Evolutionary conservation across 2,329 filamentous ascomycete genomes (phyloP).

Genomic region (Fusarium sp.): DNA sequence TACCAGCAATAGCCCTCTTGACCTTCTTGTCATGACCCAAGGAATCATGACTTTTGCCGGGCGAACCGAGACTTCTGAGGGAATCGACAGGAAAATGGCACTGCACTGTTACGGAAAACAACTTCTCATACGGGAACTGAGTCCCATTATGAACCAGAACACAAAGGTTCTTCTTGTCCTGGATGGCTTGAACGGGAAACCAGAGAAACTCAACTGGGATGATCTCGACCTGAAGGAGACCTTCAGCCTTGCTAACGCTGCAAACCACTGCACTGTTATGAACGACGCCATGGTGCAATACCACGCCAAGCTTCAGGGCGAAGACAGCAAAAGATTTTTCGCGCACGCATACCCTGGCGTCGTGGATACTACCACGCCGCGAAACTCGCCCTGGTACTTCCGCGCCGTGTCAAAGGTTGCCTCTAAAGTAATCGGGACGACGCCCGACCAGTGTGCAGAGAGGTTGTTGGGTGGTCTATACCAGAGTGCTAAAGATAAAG

Average conservation of each 20-base stretch:
- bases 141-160: slow-evolving; percentile 52
- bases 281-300: slow-evolving; percentile 56
- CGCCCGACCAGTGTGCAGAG: slow-evolving; percentile 49
- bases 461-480: slow-evolving; percentile 45
- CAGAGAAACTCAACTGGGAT: slow-evolving; percentile 53
- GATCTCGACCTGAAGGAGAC: slow-evolving; percentile 57
- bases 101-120: slow-evolving; percentile 62
- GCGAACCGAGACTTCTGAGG: slow-evolving; percentile 58
- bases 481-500: slow-evolving; percentile 19
- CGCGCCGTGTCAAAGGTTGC: slow-evolving; percentile 47
- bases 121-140: slow-evolving; percentile 58
- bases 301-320: slow-evolving; percentile 40
- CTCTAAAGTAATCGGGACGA: slow-evolving; percentile 48
- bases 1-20: slow-evolving; percentile 41
- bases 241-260: slow-evolving; percentile 53
- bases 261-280: slow-evolving; percentile 56
- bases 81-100: slow-evolving; percentile 60
- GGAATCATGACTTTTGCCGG: slow-evolving; percentile 55
- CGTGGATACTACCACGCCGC: slow-evolving; percentile 46
- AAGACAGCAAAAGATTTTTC: slow-evolving; percentile 47
- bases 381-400: slow-evolving; percentile 39
- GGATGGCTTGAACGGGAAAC: slow-evolving; percentile 49
- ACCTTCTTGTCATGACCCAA: slow-evolving; percentile 57
- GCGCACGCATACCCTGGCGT: slow-evolving; percentile 57
- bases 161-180: slow-evolving; percentile 58